Conservation (phyloP, 768 basidiomycete genomes). For the Russula griseocarnosa region DNA sequence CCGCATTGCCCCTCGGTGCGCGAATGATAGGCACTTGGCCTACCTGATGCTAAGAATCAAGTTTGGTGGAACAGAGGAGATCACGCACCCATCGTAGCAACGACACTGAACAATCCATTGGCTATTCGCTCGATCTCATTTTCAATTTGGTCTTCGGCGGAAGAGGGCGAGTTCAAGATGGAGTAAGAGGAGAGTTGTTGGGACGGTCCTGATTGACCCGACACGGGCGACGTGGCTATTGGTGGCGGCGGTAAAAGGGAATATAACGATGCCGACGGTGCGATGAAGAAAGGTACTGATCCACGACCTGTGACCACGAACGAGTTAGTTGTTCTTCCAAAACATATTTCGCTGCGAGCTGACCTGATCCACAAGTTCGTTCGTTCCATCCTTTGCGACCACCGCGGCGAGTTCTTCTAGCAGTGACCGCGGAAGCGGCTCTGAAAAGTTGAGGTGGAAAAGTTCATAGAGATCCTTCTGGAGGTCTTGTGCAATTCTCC, state of each 20-base stretch:
- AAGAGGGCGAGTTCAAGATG: slow-evolving; percentile 85
- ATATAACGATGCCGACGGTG: slow-evolving; percentile 89
- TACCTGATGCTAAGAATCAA: slow-evolving; percentile 32
- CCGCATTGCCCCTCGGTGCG: slow-evolving; percentile 92
- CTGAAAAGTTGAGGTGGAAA: slow-evolving; percentile 93
- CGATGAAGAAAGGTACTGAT: slow-evolving; percentile 97
- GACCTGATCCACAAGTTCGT: slow-evolving; percentile 77
- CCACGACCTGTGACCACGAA: slow-evolving; percentile 60
- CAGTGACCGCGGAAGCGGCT: slow-evolving; percentile 80
- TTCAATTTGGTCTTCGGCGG: slow-evolving; percentile 88
- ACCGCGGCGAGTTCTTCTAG: slow-evolving; percentile 91
- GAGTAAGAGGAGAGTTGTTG: slow-evolving; percentile 64
- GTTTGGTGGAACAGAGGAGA: not conserved
- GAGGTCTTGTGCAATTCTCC: slow-evolving; percentile 90
- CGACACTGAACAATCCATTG: slow-evolving; percentile 83
- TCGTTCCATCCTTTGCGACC: slow-evolving; percentile 79
- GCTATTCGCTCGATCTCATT: slow-evolving; percentile 90
- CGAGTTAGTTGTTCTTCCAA: slow-evolving; percentile 4
- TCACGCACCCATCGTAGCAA: slow-evolving; percentile 75
- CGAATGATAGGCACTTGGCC: slow-evolving; percentile 94
- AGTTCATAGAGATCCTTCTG: slow-evolving; percentile 87
- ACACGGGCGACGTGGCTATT: slow-evolving; percentile 36
- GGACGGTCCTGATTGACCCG: slow-evolving; percentile 36
- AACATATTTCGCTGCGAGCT: slow-evolving; percentile 30
- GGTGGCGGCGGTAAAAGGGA: slow-evolving; percentile 70